phyloP scores from a whole-genome alignment of 2,329 filamentous ascomycete genomes.

The Fusarium palustre region DNA sequence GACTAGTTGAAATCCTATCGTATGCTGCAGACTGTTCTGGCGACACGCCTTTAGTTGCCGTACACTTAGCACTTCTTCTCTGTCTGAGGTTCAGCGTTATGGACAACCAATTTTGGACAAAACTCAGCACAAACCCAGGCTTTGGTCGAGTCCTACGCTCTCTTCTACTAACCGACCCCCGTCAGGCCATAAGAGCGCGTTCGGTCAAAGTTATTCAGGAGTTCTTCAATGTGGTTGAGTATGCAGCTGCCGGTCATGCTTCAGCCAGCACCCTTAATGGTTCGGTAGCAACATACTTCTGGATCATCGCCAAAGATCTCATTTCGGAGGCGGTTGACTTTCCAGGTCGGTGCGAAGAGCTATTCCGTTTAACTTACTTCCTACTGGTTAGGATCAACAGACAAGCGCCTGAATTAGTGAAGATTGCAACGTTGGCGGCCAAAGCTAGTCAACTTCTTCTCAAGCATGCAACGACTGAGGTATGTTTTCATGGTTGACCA shows the following conservation, averaged over 20 bases:
- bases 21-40: slow-evolving; percentile 38
- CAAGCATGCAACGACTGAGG: slow-evolving; percentile 57
- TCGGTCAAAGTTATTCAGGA: slow-evolving; percentile 52
- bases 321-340: slow-evolving; percentile 49
- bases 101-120: slow-evolving; percentile 48
- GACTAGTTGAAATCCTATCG: slow-evolving; percentile 47
- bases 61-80: slow-evolving; percentile 45
- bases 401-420: slow-evolving; percentile 46
- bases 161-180: slow-evolving; percentile 48
- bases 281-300: slow-evolving; percentile 46
- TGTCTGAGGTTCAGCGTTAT: slow-evolving; percentile 49
- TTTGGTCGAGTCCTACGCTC: slow-evolving; percentile 43
- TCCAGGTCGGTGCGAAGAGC: slow-evolving; percentile 57
- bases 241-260: slow-evolving; percentile 1
- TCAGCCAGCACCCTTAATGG: neutral
- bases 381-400: slow-evolving; percentile 54
- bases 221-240: slow-evolving; percentile 27
- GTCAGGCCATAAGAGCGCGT: slow-evolving; percentile 47
- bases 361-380: slow-evolving; percentile 57
- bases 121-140: slow-evolving; percentile 36
- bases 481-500: slow-evolving; percentile 22
- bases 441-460: slow-evolving; percentile 53
- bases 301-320: slow-evolving; percentile 50
- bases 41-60: slow-evolving; percentile 45
- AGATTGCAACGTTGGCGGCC: slow-evolving; percentile 48